Base-by-base conservation (phyloP, 805 yeast genomes). In the Barnettozyma pratensis region DNA sequence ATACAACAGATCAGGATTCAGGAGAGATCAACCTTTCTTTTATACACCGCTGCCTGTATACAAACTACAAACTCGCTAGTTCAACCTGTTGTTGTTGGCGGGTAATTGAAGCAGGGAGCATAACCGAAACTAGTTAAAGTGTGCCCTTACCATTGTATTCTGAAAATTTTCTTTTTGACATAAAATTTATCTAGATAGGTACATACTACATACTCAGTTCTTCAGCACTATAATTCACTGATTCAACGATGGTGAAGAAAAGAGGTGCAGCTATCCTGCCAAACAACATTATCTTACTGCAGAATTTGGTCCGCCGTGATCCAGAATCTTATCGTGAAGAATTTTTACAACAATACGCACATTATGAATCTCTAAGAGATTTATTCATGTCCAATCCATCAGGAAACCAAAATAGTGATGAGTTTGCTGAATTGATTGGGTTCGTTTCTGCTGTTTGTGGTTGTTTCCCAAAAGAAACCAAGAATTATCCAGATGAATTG, bases 251-350 rank as follows among this genome's bases (percentile, higher is more conserved):
- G 98, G 96, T 79, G 35, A 87, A 84, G 67, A 78, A 83, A 66
- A 83, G 87, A 70, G 87, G 97, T 77, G 94, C 96, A 29, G 97
- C 97, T 41, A 77, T 91, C 49, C 73, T 92, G 63, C 98, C 98
- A 9, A 87, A 90, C 19, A 94, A 94, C 68, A 86, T 94, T 63
- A 91, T 95, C 37, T 72, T 92, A 53, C 70, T 94, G 51, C 99
- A 94, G 70, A 94, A 94, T 66, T 75, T 94, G 54, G 96, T 94
- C 8, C 85, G 91, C 58, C 77, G 97, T 59, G 99, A 94, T 65
- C 97, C 99, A 2, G 86, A 79, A 58, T 91, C 98, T 0, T 94
- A 94, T 65, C 81, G 81, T 51, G 99, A 94, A 67, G 99, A 94
- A 67, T 94, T 94, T 66, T 66, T 85, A 37, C 94, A 90, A 59